Evolutionary conservation across 352 stramenopile species (phyloP), one percentile per base, ranked within the genome.

Genomic region (Globisporangium nunn): DNA sequence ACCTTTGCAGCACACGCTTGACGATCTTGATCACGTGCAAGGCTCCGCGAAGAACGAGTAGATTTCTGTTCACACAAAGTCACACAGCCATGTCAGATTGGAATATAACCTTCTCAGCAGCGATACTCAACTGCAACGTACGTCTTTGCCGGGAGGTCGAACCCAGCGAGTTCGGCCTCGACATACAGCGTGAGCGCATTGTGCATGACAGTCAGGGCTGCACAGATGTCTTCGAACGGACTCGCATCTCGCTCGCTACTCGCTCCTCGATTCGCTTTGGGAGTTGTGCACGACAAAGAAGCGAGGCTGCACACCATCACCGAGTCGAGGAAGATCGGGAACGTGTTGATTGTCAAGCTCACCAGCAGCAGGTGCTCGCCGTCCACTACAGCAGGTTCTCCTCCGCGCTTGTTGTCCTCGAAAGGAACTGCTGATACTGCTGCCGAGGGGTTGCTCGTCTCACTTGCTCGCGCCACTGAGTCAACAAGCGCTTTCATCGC

Each of bases 351-450:
- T 8, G 75, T 87, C 53, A 91, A 52, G 35, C 64, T 88, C 58
- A 85, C 85, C 6, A 91, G 57, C 28, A 86, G 66, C 12, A 76
- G 61, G 50, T 91, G 81, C 39, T 88, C 72, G 29, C 81, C 81
- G 49, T 80, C 62, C 1, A 50, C 30, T 14, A 78, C 70, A 12
- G 72, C 61, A 40, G 71, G 52, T 33, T 52, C 49, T 6, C 11
- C 37, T 43, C 2, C 37, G 37, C 5, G 37, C 35, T 15, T 15
- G 14, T 64, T 52, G 4, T 68, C 15, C 4, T 39, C 11, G 45
- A 15, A 17, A 1, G n/a, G 17, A 8, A 6, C 17, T 7, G 49
- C 64, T 56, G 66, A 64, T 23, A 64, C 50, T 17, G 71, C 61
- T 5, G 61, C 64, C 30, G 78, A 67, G n/a, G 58, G 50, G 15